A percentile compares a stretch with the other conserved stretches of the same genome.
Conservation (phyloP, 768 basidiomycete genomes). For the Rhodotorula babjevae region DNA sequence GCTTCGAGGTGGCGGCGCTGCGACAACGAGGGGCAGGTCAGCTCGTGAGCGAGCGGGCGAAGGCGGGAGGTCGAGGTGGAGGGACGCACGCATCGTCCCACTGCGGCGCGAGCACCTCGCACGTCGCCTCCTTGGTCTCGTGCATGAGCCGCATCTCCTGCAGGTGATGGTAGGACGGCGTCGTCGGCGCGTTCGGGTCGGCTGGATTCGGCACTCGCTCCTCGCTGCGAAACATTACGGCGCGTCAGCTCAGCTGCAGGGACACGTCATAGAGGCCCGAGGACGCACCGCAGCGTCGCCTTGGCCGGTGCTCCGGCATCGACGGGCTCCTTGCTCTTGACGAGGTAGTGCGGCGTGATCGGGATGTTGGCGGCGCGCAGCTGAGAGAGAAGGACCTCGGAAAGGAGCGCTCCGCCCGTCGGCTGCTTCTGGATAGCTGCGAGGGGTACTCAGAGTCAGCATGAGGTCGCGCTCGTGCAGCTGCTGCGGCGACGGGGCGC, state of each 20-base stretch:
- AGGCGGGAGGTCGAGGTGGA: constrained; percentile 50
- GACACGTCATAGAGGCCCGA: constrained; percentile 53
- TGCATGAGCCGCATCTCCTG: constrained; percentile 72
- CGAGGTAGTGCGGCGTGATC: constrained; percentile 78
- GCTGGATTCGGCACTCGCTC: constrained; percentile 20
- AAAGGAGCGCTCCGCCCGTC: constrained; percentile 57
- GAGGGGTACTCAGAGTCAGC: too few species aligned
- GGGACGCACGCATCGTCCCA: constrained; percentile 63
- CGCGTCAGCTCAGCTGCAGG: not conserved
- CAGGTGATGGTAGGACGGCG: constrained; percentile 64
- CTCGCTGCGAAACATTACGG: constrained; percentile 4
- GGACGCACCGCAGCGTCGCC: constrained; percentile 67
- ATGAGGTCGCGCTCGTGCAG: too few species aligned
- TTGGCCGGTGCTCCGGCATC: constrained; percentile 63
- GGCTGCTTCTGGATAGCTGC: constrained; percentile 63
- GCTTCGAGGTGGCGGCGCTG: constrained; percentile 54
- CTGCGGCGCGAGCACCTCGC: constrained; percentile 74
- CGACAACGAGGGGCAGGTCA: constrained; percentile 17
- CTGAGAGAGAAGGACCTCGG: constrained; percentile 53
- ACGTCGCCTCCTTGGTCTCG: constrained; percentile 85
- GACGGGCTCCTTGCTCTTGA: constrained; percentile 67
- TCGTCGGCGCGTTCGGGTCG: constrained; percentile 54
- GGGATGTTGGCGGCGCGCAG: constrained; percentile 51
- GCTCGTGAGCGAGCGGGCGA: not conserved
- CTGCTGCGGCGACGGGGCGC: too few species aligned